Evolutionary conservation across 2,329 filamentous ascomycete species (phyloP).

Genomic region (Acrocalymma vagum): DNA sequence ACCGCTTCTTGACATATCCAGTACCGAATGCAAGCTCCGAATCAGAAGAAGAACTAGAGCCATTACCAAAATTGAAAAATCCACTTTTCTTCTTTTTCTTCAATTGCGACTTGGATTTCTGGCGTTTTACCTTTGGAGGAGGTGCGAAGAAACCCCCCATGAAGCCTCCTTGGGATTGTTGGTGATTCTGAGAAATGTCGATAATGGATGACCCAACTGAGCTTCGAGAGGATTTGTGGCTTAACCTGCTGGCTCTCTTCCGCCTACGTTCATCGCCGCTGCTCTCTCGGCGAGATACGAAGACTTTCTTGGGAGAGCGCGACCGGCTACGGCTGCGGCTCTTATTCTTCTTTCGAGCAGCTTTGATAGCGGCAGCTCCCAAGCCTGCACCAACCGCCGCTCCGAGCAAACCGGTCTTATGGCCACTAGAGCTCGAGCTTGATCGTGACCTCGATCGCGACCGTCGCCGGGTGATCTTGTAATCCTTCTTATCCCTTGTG

Average conservation of each 20-base stretch:
- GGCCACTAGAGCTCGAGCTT: constrained; percentile 44
- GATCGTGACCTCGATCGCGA: constrained; percentile 52
- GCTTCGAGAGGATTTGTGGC: constrained; percentile 43
- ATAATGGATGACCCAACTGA: constrained; percentile 65
- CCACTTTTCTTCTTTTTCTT: constrained; percentile 52
- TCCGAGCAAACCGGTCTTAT: constrained; percentile 45
- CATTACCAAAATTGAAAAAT: constrained; percentile 60
- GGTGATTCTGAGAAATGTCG: constrained; percentile 69
- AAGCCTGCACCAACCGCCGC: constrained; percentile 50
- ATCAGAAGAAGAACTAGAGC: constrained; percentile 55
- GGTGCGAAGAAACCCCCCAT: constrained; percentile 68
- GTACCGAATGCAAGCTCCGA: constrained; percentile 57
- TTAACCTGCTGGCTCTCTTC: constrained; percentile 32
- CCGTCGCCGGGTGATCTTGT: constrained; percentile 41
- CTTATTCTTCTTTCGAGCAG: constrained; percentile 35
- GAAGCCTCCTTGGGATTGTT: constrained; percentile 52
- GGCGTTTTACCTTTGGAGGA: constrained; percentile 39
- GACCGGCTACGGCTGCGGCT: constrained; percentile 44
- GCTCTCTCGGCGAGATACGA: constrained; percentile 39
- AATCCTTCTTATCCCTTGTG: constrained; percentile 43
- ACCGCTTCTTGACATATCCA: constrained; percentile 39
- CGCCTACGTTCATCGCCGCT: constrained; percentile 39
- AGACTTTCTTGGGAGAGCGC: constrained; percentile 41
- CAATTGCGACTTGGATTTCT: constrained; percentile 25
- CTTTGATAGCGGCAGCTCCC: constrained; percentile 48